Conservation (phyloP, 768 basidiomycete species). For the Hygrophorus russula region DNA sequence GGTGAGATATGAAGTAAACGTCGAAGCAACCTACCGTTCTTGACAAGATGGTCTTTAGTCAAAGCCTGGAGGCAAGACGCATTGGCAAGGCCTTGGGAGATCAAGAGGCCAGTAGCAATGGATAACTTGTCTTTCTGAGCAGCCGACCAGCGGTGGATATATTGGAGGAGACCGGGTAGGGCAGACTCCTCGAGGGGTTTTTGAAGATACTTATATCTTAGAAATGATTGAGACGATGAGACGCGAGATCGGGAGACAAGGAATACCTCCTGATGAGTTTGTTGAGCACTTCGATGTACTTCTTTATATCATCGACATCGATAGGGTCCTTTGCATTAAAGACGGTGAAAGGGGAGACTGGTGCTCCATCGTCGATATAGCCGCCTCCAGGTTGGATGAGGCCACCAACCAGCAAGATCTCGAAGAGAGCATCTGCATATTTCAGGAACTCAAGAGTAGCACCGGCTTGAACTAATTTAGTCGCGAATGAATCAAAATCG, state of each 20-base stretch:
- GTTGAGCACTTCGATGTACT: slow-evolving; percentile 88
- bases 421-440: slow-evolving; percentile 95
- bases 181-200: slow-evolving; percentile 85
- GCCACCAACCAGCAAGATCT: slow-evolving; percentile 90
- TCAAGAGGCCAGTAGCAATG: slow-evolving; percentile 67
- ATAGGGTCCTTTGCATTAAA: slow-evolving; percentile 72
- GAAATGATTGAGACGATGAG: slow-evolving; percentile 8
- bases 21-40: slow-evolving; percentile 54
- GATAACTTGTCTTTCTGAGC: slow-evolving; percentile 77
- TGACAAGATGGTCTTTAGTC: slow-evolving; percentile 90
- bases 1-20: slow-evolving; percentile 1
- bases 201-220: slow-evolving; percentile 99
- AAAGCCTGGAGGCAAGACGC: slow-evolving; percentile 71
- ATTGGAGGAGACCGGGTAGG: slow-evolving; percentile 78
- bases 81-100: slow-evolving; percentile 75
- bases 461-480: slow-evolving; percentile 86
- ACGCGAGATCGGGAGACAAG: neutral
- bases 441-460: slow-evolving; percentile 91
- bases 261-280: slow-evolving; percentile 86
- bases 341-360: slow-evolving; percentile 81
- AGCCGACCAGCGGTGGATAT: slow-evolving; percentile 74
- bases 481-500: slow-evolving; percentile 75
- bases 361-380: slow-evolving; percentile 80
- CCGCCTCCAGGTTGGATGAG: slow-evolving; percentile 93
- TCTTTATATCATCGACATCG: slow-evolving; percentile 80